These are phyloP conservation scores for Dactylellina haptotyla DNA, from an alignment of 2,329 filamentous ascomycete species.

Conservation along the genomic window DNA sequence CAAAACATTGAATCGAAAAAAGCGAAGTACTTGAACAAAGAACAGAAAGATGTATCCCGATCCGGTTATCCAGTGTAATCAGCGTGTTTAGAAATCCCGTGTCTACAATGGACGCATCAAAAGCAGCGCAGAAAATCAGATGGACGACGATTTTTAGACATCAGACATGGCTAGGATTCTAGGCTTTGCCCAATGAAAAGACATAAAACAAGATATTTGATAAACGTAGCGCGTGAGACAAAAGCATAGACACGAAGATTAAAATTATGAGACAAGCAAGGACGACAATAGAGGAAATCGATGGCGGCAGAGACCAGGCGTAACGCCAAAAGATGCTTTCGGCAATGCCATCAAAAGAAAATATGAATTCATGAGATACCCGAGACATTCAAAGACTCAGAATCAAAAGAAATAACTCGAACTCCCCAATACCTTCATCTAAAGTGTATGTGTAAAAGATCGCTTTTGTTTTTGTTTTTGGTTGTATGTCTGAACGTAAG, in stretches of 20 bases:
- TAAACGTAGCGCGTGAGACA: slow-evolving; percentile 13
- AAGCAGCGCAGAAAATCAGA: background rate
- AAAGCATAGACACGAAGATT: slow-evolving; percentile 43
- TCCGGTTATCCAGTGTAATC: slow-evolving; percentile 54
- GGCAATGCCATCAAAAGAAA: slow-evolving; percentile 42
- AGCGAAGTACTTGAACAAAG: background rate
- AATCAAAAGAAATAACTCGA: slow-evolving; percentile 31
- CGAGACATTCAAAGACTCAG: slow-evolving; percentile 28
- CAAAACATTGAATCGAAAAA: slow-evolving; percentile 1
- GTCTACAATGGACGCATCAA: slow-evolving; percentile 46
- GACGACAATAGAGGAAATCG: slow-evolving; percentile 18
- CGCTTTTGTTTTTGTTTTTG: slow-evolving; percentile 46
- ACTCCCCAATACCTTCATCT: slow-evolving; percentile 54
- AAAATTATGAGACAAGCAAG: slow-evolving; percentile 40
- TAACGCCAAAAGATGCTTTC: slow-evolving; percentile 45
- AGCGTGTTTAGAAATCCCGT: slow-evolving; percentile 52
- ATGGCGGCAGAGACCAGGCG: slow-evolving; percentile 28
- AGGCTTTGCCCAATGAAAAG: slow-evolving; percentile 2
- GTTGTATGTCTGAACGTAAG: slow-evolving; percentile 13
- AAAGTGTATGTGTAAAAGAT: slow-evolving; percentile 53
- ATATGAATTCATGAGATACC: slow-evolving; percentile 32
- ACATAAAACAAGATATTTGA: background rate
- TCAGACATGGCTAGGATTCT: slow-evolving; percentile 13
- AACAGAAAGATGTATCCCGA: slow-evolving; percentile 49
- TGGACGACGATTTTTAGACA: slow-evolving; percentile 8